Conservation (phyloP, 75 land plant genomes). For the Cupressus sempervirens region DNA sequence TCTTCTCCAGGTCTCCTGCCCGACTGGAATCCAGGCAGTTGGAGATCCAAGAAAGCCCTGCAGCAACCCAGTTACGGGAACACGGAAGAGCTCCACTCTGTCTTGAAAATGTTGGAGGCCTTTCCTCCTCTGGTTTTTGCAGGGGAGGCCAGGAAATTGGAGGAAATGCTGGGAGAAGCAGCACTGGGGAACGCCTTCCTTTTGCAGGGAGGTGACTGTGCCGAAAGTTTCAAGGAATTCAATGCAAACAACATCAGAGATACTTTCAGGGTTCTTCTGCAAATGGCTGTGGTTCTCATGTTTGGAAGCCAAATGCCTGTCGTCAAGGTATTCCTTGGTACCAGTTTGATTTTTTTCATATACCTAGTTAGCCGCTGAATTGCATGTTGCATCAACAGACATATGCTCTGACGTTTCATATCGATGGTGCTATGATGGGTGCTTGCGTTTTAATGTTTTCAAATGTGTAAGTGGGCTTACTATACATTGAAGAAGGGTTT, state of each 20-base stretch:
- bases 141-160: slow-evolving; percentile 63
- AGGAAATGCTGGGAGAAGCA: slow-evolving; percentile 62
- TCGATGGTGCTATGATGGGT: neutral
- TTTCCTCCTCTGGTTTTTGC: slow-evolving; percentile 76
- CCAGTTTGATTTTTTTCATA: neutral
- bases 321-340: slow-evolving; percentile 42
- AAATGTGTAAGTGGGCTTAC: neutral
- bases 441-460: neutral
- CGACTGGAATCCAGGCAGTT: slow-evolving; percentile 35
- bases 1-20: slow-evolving; percentile 6
- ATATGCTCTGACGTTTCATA: neutral
- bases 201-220: slow-evolving; percentile 78
- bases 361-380: neutral
- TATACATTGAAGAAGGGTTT: neutral
- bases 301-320: slow-evolving; percentile 78
- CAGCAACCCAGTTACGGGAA: slow-evolving; percentile 55
- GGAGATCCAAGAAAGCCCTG: slow-evolving; percentile 47
- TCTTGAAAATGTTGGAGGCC: slow-evolving; percentile 22
- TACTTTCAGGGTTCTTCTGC: slow-evolving; percentile 57
- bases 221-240: slow-evolving; percentile 75
- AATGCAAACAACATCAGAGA: slow-evolving; percentile 63
- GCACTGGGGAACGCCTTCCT: slow-evolving; percentile 68
- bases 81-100: slow-evolving; percentile 33
- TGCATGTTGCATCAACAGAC: neutral
- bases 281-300: slow-evolving; percentile 65